Evolutionary conservation across 148 eudicot species (phyloP).

Genomic region (Arctostaphylos glauca): DNA sequence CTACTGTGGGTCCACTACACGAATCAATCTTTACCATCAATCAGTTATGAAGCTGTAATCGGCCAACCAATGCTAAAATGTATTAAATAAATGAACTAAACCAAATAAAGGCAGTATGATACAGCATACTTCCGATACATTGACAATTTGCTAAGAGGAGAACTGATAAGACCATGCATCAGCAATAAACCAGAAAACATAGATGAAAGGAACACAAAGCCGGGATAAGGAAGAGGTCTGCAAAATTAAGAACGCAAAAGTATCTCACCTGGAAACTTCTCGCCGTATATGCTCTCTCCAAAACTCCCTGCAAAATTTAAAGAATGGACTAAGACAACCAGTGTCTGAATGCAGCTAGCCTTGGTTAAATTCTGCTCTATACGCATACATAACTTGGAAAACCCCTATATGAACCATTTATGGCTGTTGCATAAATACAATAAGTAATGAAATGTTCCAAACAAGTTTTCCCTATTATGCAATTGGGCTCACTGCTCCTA

Average conservation of each 20-base stretch:
- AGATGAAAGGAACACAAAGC: not conserved
- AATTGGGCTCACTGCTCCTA: not conserved
- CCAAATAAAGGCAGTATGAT: not conserved
- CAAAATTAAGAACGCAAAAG: not conserved
- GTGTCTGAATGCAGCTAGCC: constrained; percentile 1
- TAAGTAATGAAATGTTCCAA: not conserved
- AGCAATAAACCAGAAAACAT: not conserved
- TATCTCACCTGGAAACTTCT: constrained; percentile 82
- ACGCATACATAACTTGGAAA: not conserved
- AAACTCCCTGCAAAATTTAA: constrained; percentile 58
- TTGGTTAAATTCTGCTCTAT: not conserved
- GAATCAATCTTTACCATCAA: not conserved
- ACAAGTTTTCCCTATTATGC: not conserved
- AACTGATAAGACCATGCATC: not conserved
- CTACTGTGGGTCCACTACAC: not conserved
- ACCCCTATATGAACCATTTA: not conserved
- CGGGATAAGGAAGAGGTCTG: not conserved
- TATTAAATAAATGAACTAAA: not conserved
- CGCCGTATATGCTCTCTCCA: constrained; percentile 92
- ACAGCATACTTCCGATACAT: not conserved
- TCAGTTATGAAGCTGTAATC: not conserved
- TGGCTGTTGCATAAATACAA: not conserved
- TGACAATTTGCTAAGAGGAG: not conserved
- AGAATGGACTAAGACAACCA: not conserved
- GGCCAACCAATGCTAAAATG: not conserved